Base-by-base conservation (phyloP, 73 alveolate genomes). In the Blepharisma stoltei region DNA sequence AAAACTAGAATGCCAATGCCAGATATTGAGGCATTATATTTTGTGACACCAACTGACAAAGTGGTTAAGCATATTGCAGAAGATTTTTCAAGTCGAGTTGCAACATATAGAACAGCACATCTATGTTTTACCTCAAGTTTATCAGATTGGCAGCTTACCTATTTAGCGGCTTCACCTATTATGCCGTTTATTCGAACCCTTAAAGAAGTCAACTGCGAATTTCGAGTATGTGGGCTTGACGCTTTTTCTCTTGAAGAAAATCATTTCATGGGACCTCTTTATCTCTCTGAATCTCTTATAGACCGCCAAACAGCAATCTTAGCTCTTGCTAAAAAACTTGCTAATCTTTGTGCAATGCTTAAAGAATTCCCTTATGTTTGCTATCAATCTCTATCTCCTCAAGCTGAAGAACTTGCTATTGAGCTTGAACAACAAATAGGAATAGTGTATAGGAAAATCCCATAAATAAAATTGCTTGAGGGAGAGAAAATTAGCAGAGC, bases 291-390 rank as follows among this genome's bases (percentile, higher is more conserved):
- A 25, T 60, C 73, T 25, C 23, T 38, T 14, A 20, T 9, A 18
- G 73, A 60, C 14, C 73, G 73, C 45, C 14, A 25, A 60, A 47
- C 14, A 60, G 18, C 23, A 1, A 25, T 60, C 2, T 2, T 14
- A 8, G 4, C 14, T 60, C 11, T 60, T 8, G 73, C 73, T 9
- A n/a, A 25, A 25, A 25, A 60, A n/a, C 2, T 60, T 25, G 38
- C 73, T 60, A 38, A 11, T 20, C 46, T 60, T 25, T 60, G 73
- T 60, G 73, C 46, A 20, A 25, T 60, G n/a, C 23, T 60, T 14
- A n/a, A 60, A n/a, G 73, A 60, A 2, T 60, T 60, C 14, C 73
- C 73, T 60, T 60, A 60, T 60, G 73, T 60, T 25, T 60, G 73
- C 46, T 60, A 60, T 60, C 73, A 60, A 25, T 14, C 46, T 25